Conservation (phyloP, 2,329 filamentous ascomycete genomes). For the Cordyceps pruinosa region DNA sequence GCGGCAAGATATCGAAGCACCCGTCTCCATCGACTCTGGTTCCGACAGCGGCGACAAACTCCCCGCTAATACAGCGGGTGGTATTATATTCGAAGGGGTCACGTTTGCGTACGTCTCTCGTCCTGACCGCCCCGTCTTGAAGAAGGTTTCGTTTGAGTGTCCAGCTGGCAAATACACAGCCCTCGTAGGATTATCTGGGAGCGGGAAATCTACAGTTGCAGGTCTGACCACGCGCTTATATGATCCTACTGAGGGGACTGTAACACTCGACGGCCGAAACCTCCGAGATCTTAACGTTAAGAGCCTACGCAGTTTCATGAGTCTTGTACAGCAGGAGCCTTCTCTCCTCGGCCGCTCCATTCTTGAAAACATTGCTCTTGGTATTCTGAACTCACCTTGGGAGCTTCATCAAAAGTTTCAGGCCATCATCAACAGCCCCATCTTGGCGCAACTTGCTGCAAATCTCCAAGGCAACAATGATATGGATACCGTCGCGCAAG, state of each 20-base stretch:
- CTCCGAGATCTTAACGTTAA: slow-evolving; percentile 42
- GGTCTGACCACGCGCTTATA: slow-evolving; percentile 51
- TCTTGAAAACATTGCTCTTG: slow-evolving; percentile 45
- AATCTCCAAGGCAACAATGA: slow-evolving; percentile 45
- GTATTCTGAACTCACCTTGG: slow-evolving; percentile 37
- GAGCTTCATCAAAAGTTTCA: slow-evolving; percentile 35
- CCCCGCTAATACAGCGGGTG: slow-evolving; percentile 33
- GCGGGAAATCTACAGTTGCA: slow-evolving; percentile 51
- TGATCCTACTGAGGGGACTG: slow-evolving; percentile 42
- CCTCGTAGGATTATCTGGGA: slow-evolving; percentile 52
- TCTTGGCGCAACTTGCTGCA: slow-evolving; percentile 44
- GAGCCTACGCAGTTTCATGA: slow-evolving; percentile 34
- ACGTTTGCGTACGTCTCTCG: slow-evolving; percentile 39
- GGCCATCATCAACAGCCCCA: slow-evolving; percentile 38
- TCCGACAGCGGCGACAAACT: slow-evolving; percentile 34
- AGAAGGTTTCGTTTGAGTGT: slow-evolving; percentile 39
- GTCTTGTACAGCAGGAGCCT: slow-evolving; percentile 40
- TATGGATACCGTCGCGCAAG: slow-evolving; percentile 36
- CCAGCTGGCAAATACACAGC: slow-evolving; percentile 46
- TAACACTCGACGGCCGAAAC: slow-evolving; percentile 42
- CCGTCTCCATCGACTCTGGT: slow-evolving; percentile 37
- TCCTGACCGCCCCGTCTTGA: slow-evolving; percentile 35
- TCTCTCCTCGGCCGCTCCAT: slow-evolving; percentile 40
- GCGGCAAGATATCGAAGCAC: slow-evolving; percentile 48
- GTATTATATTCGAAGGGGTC: slow-evolving; percentile 34